Percentiles rank a stretch among this genome's conserved stretches.
These are phyloP conservation scores for Oryza punctata DNA, from an alignment of 176 grass and related monocot genomes.

Conservation along the genomic window DNA sequence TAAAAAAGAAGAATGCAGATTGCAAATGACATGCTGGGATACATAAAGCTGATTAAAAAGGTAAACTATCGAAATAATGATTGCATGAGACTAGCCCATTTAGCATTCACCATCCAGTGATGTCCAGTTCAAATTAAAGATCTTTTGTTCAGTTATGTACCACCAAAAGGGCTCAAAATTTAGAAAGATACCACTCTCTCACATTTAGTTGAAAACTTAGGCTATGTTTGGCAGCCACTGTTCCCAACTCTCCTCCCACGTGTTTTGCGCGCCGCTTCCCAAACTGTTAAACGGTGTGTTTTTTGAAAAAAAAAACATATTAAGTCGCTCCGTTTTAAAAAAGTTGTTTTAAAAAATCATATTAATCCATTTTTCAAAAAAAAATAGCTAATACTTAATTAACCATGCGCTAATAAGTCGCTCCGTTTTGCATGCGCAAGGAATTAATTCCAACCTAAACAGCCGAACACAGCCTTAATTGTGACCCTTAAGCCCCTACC, in stretches of 20 bases:
- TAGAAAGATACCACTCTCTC: not conserved
- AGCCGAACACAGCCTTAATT: not conserved
- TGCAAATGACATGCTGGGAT: conserved; percentile 7
- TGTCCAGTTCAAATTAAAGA: not conserved
- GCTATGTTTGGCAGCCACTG: too few species aligned
- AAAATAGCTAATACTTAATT: too few species aligned
- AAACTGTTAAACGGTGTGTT: too few species aligned
- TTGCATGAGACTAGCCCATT: conserved; percentile 17
- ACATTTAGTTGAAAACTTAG: not conserved
- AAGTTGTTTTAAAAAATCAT: too few species aligned
- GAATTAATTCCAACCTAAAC: too few species aligned
- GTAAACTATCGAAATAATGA: conserved; percentile 20
- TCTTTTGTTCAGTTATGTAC: not conserved
- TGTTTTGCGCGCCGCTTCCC: too few species aligned
- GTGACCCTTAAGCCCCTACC: not conserved
- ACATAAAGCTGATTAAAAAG: conserved; percentile 4
- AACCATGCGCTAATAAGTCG: too few species aligned
- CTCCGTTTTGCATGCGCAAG: too few species aligned
- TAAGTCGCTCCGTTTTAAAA: too few species aligned
- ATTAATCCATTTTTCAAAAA: too few species aligned
- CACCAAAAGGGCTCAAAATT: not conserved
- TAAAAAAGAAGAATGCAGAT: conserved; percentile 32
- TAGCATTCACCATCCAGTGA: not conserved
- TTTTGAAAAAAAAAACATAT: too few species aligned
- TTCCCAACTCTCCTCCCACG: too few species aligned